A percentile compares a stretch with the other conserved stretches of the same genome.
These are phyloP conservation scores for Immersiporthe knoxdaviesiana DNA, from an alignment of 2,329 filamentous ascomycete species.

Conservation along the genomic window DNA sequence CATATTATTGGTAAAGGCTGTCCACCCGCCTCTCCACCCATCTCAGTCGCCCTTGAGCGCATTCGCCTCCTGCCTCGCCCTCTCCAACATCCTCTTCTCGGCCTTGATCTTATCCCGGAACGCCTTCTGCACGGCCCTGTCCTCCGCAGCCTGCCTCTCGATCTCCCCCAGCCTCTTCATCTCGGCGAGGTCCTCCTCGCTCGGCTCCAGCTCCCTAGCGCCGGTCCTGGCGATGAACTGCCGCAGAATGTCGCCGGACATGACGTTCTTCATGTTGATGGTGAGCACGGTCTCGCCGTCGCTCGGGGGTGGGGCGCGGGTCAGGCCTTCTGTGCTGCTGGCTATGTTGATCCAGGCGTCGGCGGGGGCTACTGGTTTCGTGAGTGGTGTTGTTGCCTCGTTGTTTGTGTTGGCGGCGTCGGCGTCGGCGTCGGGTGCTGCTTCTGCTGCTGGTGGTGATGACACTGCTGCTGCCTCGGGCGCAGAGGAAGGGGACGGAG, in stretches of 20 bases:
- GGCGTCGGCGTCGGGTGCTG: background rate
- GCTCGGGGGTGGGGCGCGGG: slow-evolving; percentile 52
- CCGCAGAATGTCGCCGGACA: slow-evolving; percentile 64
- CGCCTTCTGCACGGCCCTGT: slow-evolving; percentile 57
- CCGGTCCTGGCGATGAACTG: slow-evolving; percentile 66
- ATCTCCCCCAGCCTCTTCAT: slow-evolving; percentile 61
- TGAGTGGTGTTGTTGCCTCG: background rate
- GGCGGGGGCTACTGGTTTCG: slow-evolving; percentile 25
- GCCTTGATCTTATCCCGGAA: slow-evolving; percentile 61
- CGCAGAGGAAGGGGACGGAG: too few species aligned
- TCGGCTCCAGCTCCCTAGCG: slow-evolving; percentile 60
- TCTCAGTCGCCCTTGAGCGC: slow-evolving; percentile 45
- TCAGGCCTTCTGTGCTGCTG: slow-evolving; percentile 49
- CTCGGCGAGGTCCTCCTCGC: slow-evolving; percentile 61
- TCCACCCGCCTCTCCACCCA: background rate
- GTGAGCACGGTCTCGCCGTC: slow-evolving; percentile 54
- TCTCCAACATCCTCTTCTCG: slow-evolving; percentile 61
- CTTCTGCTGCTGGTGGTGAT: slow-evolving; percentile 16
- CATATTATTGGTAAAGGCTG: background rate
- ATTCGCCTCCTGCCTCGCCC: slow-evolving; percentile 57
- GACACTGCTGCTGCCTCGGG: slow-evolving; percentile 9
- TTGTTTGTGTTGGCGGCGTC: too few species aligned
- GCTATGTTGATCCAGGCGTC: slow-evolving; percentile 27
- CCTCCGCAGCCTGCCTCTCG: slow-evolving; percentile 52
- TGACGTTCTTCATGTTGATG: slow-evolving; percentile 67